These are phyloP conservation scores for Cylindrodendrum hubeiense DNA, from an alignment of 2,329 filamentous ascomycete species.

Conservation along the genomic window DNA sequence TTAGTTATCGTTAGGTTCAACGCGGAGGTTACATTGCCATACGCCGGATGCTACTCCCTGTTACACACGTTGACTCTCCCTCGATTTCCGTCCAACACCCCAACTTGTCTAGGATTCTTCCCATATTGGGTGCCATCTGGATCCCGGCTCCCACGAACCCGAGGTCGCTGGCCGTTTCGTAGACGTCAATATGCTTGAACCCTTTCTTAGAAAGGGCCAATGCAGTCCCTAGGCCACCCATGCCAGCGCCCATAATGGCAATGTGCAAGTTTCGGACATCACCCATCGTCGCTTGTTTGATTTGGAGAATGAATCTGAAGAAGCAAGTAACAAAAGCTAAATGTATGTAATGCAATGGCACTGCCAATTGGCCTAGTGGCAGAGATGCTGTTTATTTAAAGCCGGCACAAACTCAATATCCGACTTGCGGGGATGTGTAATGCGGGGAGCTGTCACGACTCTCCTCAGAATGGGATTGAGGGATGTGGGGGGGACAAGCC, in stretches of 20 bases:
- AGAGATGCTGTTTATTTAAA: not conserved
- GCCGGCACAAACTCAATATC: not conserved
- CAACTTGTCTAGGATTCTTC: constrained; percentile 78
- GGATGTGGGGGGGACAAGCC: constrained; percentile 19
- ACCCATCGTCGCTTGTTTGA: constrained; percentile 25
- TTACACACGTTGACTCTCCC: constrained; percentile 39
- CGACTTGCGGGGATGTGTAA: not conserved
- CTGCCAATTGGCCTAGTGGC: too few species aligned
- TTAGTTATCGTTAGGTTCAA: constrained; percentile 9
- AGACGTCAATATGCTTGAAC: constrained; percentile 42
- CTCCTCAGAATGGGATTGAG: not conserved
- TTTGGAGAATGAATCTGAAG: not conserved
- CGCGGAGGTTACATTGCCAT: not conserved
- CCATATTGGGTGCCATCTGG: constrained; percentile 86
- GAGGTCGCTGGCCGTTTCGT: constrained; percentile 42
- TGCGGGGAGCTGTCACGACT: constrained; percentile 11
- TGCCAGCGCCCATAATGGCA: constrained; percentile 47
- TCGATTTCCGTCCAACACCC: constrained; percentile 78
- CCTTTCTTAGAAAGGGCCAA: constrained; percentile 50
- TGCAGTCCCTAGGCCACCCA: constrained; percentile 56
- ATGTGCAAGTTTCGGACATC: constrained; percentile 36
- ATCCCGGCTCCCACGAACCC: constrained; percentile 80
- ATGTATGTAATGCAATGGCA: not conserved
- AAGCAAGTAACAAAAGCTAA: not conserved
- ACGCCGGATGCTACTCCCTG: constrained; percentile 48